Percentiles rank a stretch among this genome's conserved stretches.
phyloP scores from a whole-genome alignment of 2,329 filamentous ascomycete genomes.

The Talaromyces verruculosus region DNA sequence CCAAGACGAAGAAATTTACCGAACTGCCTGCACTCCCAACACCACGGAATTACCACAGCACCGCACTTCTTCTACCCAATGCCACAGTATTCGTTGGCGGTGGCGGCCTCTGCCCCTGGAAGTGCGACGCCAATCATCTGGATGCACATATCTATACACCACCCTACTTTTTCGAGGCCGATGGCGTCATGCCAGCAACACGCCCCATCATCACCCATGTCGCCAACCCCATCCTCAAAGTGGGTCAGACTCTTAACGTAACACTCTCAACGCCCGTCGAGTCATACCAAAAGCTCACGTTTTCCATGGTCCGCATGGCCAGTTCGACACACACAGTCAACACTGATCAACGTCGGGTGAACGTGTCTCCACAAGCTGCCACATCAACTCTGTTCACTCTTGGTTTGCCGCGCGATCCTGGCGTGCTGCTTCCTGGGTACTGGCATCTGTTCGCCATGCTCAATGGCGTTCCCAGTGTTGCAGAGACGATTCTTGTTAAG shows the following conservation, averaged over 20 bases:
- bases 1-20: slow-evolving; percentile 41
- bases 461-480: slow-evolving; percentile 50
- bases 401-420: slow-evolving; percentile 49
- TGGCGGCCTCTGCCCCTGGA: slow-evolving; percentile 52
- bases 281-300: slow-evolving; percentile 25
- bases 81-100: slow-evolving; percentile 53
- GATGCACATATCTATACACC: slow-evolving; percentile 57
- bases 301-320: slow-evolving; percentile 51
- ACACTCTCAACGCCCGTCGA: slow-evolving; percentile 33
- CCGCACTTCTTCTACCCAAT: slow-evolving; percentile 51
- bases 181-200: slow-evolving; percentile 40
- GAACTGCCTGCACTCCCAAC: slow-evolving; percentile 41
- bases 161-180: slow-evolving; percentile 53
- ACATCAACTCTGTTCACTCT: slow-evolving; percentile 38
- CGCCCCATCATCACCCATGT: slow-evolving; percentile 47
- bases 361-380: slow-evolving; percentile 38
- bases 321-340: slow-evolving; percentile 57
- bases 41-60: slow-evolving; percentile 52
- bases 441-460: slow-evolving; percentile 56
- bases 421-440: slow-evolving; percentile 53
- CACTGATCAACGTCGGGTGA: slow-evolving; percentile 57
- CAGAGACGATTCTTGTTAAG: slow-evolving; percentile 42
- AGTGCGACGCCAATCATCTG: slow-evolving; percentile 49
- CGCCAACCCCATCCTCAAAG: slow-evolving; percentile 29
- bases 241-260: slow-evolving; percentile 35